Conservation (phyloP, 2,329 filamentous ascomycete genomes). For the Phaeosphaeriaceae sp. region DNA sequence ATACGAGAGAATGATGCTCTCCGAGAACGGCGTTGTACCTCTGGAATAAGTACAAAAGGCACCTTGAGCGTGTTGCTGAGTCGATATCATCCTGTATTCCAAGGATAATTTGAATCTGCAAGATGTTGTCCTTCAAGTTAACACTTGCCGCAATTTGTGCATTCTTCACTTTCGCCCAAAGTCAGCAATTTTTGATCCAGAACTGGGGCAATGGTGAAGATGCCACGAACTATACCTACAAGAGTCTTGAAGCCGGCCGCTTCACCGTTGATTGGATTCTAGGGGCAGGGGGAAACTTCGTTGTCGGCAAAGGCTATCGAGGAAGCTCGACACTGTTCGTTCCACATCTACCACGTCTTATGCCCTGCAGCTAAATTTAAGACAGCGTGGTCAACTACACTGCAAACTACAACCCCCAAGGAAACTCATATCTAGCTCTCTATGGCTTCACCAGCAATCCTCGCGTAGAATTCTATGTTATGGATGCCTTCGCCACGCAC, state of each 20-base stretch:
- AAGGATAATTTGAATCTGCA: conserved; percentile 12
- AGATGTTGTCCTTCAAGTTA: conserved; percentile 51
- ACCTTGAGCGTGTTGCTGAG: not conserved
- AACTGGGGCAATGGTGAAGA: conserved; percentile 10
- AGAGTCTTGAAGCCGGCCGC: conserved; percentile 10
- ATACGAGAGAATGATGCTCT: not conserved
- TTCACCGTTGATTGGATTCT: conserved; percentile 10
- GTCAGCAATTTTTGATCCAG: conserved; percentile 8
- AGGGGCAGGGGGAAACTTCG: conserved; percentile 3
- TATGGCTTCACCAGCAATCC: conserved; percentile 62
- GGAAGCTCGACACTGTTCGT: conserved; percentile 2
- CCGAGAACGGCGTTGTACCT: not conserved
- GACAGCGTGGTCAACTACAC: conserved; percentile 49
- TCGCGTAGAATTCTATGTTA: conserved; percentile 62
- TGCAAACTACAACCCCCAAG: conserved; percentile 50
- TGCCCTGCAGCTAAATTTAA: not conserved
- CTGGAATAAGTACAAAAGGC: not conserved
- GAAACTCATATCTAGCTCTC: conserved; percentile 60
- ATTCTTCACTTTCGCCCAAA: conserved; percentile 5
- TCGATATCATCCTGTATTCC: not conserved
- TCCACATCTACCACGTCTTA: not conserved
- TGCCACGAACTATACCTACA: conserved; percentile 10
- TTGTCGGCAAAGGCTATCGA: conserved; percentile 3
- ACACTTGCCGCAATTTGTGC: conserved; percentile 48
- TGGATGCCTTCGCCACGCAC: conserved; percentile 51